Percentiles rank a stretch among this genome's conserved stretches.
These are phyloP conservation scores for Castanopsis chinensis DNA, from an alignment of 306 rosid genomes.

Conservation along the genomic window DNA sequence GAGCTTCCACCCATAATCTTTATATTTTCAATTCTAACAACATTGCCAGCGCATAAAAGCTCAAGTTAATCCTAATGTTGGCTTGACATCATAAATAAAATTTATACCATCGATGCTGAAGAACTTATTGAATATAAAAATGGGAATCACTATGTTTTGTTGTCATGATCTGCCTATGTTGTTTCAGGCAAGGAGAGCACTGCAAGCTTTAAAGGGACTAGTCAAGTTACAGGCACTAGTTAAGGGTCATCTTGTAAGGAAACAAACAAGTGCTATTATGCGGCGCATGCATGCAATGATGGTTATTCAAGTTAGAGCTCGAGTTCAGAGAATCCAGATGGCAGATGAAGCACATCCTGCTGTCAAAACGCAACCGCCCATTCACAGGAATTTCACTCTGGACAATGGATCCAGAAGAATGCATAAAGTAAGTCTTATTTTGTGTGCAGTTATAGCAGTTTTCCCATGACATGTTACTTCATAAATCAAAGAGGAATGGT, in stretches of 20 bases:
- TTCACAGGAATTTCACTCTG: slow-evolving; percentile 7
- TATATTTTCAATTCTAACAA: too few species aligned
- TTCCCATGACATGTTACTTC: too few species aligned
- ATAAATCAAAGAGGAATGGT: too few species aligned
- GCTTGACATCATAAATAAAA: too few species aligned
- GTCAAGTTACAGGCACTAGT: slow-evolving; percentile 90
- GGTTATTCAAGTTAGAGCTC: slow-evolving; percentile 86
- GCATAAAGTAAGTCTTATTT: slow-evolving; percentile 33
- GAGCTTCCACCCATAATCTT: background rate
- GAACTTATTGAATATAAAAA: too few species aligned
- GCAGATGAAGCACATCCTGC: slow-evolving; percentile 43
- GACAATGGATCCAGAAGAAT: slow-evolving; percentile 13
- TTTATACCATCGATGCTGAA: too few species aligned
- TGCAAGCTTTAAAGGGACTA: slow-evolving; percentile 79
- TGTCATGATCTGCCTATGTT: background rate
- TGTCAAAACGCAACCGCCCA: slow-evolving; percentile 22
- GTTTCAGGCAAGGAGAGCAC: slow-evolving; percentile 82
- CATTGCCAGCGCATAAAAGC: too few species aligned
- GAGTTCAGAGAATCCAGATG: slow-evolving; percentile 64
- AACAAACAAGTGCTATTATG: slow-evolving; percentile 66
- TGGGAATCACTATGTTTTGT: background rate
- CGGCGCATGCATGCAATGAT: slow-evolving; percentile 82
- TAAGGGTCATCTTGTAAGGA: slow-evolving; percentile 90
- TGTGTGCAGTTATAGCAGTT: background rate
- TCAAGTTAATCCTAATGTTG: too few species aligned